Conservation (phyloP, 345 rosid genomes). For the Rubroshorea leprosula region DNA sequence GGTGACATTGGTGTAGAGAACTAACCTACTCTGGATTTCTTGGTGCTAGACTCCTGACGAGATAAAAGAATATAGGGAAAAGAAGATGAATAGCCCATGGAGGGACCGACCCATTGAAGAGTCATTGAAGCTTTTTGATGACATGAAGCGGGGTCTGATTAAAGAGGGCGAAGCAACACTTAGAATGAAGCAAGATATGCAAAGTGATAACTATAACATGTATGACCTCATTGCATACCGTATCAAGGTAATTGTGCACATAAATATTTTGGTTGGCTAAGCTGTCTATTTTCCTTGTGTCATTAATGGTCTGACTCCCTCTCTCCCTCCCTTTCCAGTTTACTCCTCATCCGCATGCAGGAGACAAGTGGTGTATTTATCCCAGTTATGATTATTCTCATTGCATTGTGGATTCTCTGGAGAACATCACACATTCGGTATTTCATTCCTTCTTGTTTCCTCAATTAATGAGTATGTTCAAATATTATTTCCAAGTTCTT, state of each 20-base stretch:
- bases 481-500: no score
- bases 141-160: constrained; percentile 73
- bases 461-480: no score
- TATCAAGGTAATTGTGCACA: constrained; percentile 66
- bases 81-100: constrained; percentile 93
- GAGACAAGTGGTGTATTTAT: constrained; percentile 95
- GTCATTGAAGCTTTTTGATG: constrained; percentile 85
- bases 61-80: constrained; percentile 70
- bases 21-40: constrained; percentile 6
- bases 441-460: constrained; percentile 7
- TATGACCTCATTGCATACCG: constrained; percentile 96
- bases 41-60: constrained; percentile 55
- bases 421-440: constrained; percentile 94
- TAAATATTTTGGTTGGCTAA: constrained; percentile 3
- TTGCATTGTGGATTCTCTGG: constrained; percentile 95
- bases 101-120: constrained; percentile 79
- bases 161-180: constrained; percentile 95
- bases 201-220: constrained; percentile 89
- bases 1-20: constrained; percentile 4
- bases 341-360: constrained; percentile 93
- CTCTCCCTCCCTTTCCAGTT: constrained; percentile 35
- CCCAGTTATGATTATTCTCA: constrained; percentile 90
- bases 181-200: constrained; percentile 99
- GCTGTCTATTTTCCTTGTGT: neutral
- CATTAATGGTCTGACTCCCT: neutral